phyloP scores from a whole-genome alignment of 208 protist genomes.

The Lotmaria passim region DNA sequence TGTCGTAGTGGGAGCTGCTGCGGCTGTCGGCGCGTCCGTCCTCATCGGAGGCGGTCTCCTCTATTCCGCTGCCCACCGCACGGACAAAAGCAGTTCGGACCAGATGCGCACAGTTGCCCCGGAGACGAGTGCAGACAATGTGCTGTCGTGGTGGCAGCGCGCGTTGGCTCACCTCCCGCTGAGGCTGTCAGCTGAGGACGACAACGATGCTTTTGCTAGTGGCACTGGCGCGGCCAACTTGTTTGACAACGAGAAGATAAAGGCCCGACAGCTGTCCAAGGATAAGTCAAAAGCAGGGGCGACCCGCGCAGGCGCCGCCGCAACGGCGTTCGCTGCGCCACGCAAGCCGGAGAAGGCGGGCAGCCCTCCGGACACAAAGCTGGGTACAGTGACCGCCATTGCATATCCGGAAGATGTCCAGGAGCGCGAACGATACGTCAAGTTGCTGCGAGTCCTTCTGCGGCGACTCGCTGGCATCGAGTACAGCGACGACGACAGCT shows the following conservation, averaged over 20 bases:
- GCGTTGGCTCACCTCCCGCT: not conserved
- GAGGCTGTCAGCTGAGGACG: constrained; percentile 23
- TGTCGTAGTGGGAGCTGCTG: not conserved
- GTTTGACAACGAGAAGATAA: constrained; percentile 30
- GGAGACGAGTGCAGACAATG: not conserved
- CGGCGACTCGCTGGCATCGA: constrained; percentile 40
- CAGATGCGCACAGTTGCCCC: not conserved
- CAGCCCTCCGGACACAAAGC: constrained; percentile 2
- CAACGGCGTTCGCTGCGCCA: not conserved
- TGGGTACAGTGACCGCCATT: not conserved
- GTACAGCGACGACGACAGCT: constrained; percentile 44
- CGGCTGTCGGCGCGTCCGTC: constrained; percentile 21
- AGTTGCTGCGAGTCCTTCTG: constrained; percentile 54
- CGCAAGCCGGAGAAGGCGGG: not conserved
- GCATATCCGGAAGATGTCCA: constrained; percentile 31
- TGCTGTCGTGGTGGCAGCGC: constrained; percentile 23
- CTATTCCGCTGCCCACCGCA: not conserved
- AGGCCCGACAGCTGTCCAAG: constrained; percentile 22
- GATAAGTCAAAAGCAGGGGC: not conserved
- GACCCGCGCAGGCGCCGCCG: not conserved
- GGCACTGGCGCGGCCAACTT: constrained; percentile 43
- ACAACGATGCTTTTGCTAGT: constrained; percentile 57
- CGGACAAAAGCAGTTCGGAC: not conserved
- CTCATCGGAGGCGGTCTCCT: constrained; percentile 23
- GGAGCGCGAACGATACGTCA: constrained; percentile 55